Evolutionary conservation across 805 yeast species (phyloP).

Genomic region (Pichia insulana): DNA sequence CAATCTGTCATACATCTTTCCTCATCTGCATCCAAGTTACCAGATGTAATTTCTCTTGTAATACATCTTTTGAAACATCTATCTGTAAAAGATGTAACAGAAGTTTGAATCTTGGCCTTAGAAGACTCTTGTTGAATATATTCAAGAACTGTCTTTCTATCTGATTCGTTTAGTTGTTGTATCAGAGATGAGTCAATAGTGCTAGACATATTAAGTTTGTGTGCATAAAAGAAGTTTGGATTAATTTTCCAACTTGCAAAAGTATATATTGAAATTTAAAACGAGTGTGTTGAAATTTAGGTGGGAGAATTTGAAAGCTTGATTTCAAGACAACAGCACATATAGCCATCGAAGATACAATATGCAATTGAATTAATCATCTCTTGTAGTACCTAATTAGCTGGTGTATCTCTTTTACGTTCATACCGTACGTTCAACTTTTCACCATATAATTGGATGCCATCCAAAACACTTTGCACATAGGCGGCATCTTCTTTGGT

Average conservation of each 20-base stretch:
- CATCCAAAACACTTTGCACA: conserved; percentile 50
- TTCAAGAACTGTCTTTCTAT: conserved; percentile 64
- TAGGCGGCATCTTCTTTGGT: conserved; percentile 59
- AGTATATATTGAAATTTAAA: no score
- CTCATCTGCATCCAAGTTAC: conserved; percentile 47
- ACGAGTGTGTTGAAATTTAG: no score
- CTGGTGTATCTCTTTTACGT: conserved; percentile 5
- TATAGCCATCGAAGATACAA: no score
- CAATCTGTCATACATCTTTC: conserved; percentile 72
- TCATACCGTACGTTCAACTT: conserved; percentile 50
- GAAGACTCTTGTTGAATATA: conserved; percentile 80
- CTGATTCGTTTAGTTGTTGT: conserved; percentile 47
- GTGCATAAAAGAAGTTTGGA: neutral
- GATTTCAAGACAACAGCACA: no score
- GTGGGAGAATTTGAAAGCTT: no score
- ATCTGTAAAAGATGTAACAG: conserved; percentile 83
- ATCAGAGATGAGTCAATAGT: conserved; percentile 21
- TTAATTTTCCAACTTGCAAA: neutral
- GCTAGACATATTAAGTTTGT: neutral
- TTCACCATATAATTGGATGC: conserved; percentile 53
- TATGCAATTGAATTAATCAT: no score
- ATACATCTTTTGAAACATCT: conserved; percentile 87
- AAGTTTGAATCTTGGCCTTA: conserved; percentile 77
- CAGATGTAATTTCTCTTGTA: conserved; percentile 24
- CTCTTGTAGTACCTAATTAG: no score